Evolutionary conservation across 768 basidiomycete genomes (phyloP), one percentile per base, ranked within the genome.

Genomic region (Terana coerulea): DNA sequence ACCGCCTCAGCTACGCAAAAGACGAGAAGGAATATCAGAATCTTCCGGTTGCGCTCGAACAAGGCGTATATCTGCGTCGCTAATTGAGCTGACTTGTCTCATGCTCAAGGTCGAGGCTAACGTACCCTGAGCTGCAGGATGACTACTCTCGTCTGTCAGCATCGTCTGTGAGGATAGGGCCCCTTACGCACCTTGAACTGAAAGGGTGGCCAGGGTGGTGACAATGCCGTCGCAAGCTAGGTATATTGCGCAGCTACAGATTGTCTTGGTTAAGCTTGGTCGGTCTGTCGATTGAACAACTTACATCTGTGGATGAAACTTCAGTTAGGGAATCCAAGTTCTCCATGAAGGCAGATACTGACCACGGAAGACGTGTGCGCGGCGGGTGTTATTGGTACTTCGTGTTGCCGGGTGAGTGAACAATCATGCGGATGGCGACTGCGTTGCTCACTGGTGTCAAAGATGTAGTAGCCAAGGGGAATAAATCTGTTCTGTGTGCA

Each of bases 51-150:
- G 1, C 54, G 44, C 12, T 52, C 41, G 31, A 55, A 58, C n/a
- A 58, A 34, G 2, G 57, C 57, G 34, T 55, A 58, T 5, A 58
- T 53, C 57, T 58, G 8, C 12, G 40, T 39, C 10, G 17, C 10
- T 7, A 4, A 3, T 42, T 6, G 9, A 15, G 22, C 19, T 28
- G 19, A 47, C 15, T 31, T 10, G 11, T 11, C 19, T 9, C 30
- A 15, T 30, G 1, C 25, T 9, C 7, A 41, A 12, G 12, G 15
- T 46, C 3, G 31, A 24, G 17, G 9, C n/a, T 3, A 26, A 33
- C 7, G 39, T 31, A 57, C 56, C 14, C 56, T 41, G 1, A 57
- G 33, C 45, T 57, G 56, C 21, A 57, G 35, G 22, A 57, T 51
- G 14, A 51, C 56, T 57, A 14, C 22, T 2, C 9, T 14, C 37